Conservation (phyloP, 768 basidiomycete species). For the Cystobasidium onofrii region DNA sequence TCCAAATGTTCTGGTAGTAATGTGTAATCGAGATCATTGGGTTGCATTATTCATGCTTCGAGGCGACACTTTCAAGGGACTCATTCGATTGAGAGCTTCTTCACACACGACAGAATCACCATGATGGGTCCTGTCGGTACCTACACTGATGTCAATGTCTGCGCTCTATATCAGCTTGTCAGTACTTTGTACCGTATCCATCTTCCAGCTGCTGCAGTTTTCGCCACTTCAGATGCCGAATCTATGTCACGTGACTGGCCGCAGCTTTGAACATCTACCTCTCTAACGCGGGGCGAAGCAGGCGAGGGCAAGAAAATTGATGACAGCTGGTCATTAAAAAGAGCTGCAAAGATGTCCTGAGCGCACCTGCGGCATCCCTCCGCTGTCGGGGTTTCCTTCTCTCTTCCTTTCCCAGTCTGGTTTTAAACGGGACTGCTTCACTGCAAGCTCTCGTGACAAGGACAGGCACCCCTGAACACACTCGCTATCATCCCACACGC, state of each 20-base stretch:
- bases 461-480: not conserved
- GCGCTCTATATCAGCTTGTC: no score
- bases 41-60: no score
- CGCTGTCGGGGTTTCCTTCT: not conserved
- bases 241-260: not conserved
- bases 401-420: constrained; percentile 19
- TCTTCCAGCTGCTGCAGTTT: no score
- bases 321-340: not conserved
- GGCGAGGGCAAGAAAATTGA: not conserved
- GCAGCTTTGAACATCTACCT: not conserved
- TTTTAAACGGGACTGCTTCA: constrained; percentile 29
- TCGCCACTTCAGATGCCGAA: constrained; percentile 12
- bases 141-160: no score
- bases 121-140: no score
- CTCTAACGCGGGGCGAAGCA: not conserved
- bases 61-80: no score
- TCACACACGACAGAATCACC: no score
- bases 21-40: no score
- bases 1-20: no score
- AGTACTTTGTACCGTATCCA: no score
- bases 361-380: not conserved
- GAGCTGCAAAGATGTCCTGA: not conserved
- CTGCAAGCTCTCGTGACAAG: constrained; percentile 17
- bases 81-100: no score
- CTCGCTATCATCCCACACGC: not conserved